Evolutionary conservation across 2,329 filamentous ascomycete genomes (phyloP), one percentile per base, ranked within the genome.

Genomic region (Xylaria sp.): DNA sequence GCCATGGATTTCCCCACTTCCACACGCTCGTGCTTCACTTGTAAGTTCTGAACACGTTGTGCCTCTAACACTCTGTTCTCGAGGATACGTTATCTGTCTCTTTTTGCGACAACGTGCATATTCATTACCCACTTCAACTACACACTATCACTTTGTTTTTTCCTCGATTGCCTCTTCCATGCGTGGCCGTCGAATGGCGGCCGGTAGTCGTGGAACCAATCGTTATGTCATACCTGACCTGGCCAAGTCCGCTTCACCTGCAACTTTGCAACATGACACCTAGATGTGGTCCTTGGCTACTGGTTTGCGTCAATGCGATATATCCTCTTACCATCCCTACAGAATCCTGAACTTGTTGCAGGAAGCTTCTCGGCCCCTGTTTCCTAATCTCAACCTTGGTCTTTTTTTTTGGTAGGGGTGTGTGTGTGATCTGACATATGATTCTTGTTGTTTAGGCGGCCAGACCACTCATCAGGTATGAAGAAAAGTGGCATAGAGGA

Each of bases 391-490:
- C 6, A 63, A 55, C 17, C 36, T 57, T 33, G 56, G 62, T 59
- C 56, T 62, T 60, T 56, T 60, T 56, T 60, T 63, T 69, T 61
- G 55, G 71, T 50, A 50, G 62, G 50, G 62, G 65, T 63, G 59
- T 42, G 59, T 42, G 53, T 61, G 72, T 71, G 54, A 72, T 74
- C 71, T 77, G 71, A 76, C 70, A 68, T 69, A 62, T 63, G 54
- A 69, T 68, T 68, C 59, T 50, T 68, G 72, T 76, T 68, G 51
- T 74, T 68, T 80, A 93, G 91, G 91, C 83, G 90, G 90, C 81
- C 89, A 90, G 79, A 85, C 87, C 73, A 87, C 87, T 75, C 91
- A 93, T 80, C 90, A 92, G 89, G 90, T 92, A 90, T 83, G 83
- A 76, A 75, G 72, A 67, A 61, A 50, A 36, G 64, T 69, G 42